Evolutionary conservation across 495 filamentous ascomycete species (phyloP).

Genomic region (Penicillium flavigenum): DNA sequence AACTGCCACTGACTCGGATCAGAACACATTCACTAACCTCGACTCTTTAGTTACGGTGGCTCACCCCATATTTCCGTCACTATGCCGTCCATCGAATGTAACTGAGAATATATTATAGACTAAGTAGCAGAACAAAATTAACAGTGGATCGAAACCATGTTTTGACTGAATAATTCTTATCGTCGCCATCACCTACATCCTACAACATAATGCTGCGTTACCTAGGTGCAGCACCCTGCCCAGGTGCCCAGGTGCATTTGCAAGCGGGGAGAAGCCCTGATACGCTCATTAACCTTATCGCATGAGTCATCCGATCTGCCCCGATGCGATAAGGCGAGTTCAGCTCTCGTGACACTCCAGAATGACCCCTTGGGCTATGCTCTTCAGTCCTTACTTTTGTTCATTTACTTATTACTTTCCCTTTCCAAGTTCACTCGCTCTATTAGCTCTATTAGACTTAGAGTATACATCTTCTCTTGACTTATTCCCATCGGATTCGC

Average conservation of each 20-base stretch:
- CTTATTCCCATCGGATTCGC: not conserved
- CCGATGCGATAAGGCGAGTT: conserved; percentile 9
- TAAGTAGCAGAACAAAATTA: no score
- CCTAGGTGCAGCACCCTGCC: not conserved
- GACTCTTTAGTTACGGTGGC: no score
- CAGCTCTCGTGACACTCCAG: conserved; percentile 16
- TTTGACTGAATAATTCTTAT: not conserved
- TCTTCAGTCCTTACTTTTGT: not conserved
- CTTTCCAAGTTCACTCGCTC: not conserved
- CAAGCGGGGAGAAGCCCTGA: not conserved
- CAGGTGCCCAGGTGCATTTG: not conserved
- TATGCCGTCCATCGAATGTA: no score
- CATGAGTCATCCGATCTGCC: conserved; percentile 17
- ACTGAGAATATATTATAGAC: no score
- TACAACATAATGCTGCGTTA: not conserved
- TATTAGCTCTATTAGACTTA: conserved; percentile 4
- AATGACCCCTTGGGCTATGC: conserved; percentile 1
- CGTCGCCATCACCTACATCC: not conserved
- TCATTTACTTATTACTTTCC: not conserved
- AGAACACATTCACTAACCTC: no score
- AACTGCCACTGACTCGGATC: no score
- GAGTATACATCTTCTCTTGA: not conserved
- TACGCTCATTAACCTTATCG: conserved; percentile 2
- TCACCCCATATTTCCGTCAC: no score
- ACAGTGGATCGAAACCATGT: no score